Evolutionary conservation across 2,329 filamentous ascomycete genomes (phyloP).

Genomic region (Bretziella fagacearum): DNA sequence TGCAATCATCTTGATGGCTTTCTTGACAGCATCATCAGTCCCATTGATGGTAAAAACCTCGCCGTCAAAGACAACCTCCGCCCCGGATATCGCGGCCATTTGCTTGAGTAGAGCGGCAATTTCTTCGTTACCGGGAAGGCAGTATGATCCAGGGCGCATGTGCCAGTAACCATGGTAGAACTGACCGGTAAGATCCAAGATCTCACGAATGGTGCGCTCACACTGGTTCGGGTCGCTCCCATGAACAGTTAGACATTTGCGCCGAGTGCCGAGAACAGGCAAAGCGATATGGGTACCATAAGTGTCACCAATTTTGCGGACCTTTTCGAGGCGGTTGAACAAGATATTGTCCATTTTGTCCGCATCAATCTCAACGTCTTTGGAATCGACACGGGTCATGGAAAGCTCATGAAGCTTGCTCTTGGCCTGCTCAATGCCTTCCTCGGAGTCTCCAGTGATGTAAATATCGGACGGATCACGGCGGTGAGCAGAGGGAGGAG

Average conservation of each 20-base stretch:
- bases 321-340: slow-evolving; percentile 80
- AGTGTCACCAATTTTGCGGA: slow-evolving; percentile 91
- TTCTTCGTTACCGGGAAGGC: slow-evolving; percentile 6
- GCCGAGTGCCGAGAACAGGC: slow-evolving; percentile 70
- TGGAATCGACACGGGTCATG: slow-evolving; percentile 69
- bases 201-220: slow-evolving; percentile 83
- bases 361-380: slow-evolving; percentile 76
- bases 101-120: slow-evolving; percentile 58
- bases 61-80: slow-evolving; percentile 88
- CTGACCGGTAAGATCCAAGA: slow-evolving; percentile 93
- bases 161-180: slow-evolving; percentile 98
- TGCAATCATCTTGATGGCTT: slow-evolving; percentile 83
- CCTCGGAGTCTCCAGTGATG: slow-evolving; percentile 76
- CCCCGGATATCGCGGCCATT: slow-evolving; percentile 90
- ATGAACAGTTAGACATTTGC: slow-evolving; percentile 73
- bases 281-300: slow-evolving; percentile 94
- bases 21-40: slow-evolving; percentile 90
- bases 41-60: slow-evolving; percentile 86
- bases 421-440: slow-evolving; percentile 77
- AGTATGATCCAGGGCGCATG: slow-evolving; percentile 22
- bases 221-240: slow-evolving; percentile 86
- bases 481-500: slow-evolving; percentile 61
- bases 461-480: slow-evolving; percentile 82
- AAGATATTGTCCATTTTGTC: slow-evolving; percentile 93
- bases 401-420: slow-evolving; percentile 74